Evolutionary conservation across 768 basidiomycete genomes (phyloP).

Genomic region (Rickenella mellea): DNA sequence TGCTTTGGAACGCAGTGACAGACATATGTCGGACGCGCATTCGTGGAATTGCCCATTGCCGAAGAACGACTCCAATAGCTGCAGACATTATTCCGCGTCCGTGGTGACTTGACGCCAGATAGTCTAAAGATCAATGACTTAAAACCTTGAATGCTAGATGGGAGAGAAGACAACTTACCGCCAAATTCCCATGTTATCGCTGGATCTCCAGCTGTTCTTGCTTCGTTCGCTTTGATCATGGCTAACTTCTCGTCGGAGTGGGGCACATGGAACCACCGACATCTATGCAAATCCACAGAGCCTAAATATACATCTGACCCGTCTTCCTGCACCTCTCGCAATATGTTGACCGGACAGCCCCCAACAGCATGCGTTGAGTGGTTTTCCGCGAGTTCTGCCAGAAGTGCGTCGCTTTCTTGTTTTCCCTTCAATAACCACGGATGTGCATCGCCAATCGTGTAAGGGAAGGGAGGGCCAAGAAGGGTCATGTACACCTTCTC

Average conservation of each 20-base stretch:
- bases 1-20: constrained; percentile 37
- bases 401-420: too few species aligned
- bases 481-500: constrained; percentile 34
- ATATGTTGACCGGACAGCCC: constrained; percentile 35
- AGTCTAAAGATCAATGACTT: too few species aligned
- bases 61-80: constrained; percentile 43
- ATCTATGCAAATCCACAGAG: constrained; percentile 25
- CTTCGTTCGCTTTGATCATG: constrained; percentile 30
- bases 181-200: constrained; percentile 53
- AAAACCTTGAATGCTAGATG: too few species aligned
- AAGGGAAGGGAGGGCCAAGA: constrained; percentile 43
- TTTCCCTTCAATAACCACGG: too few species aligned
- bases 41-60: constrained; percentile 52
- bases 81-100: constrained; percentile 66
- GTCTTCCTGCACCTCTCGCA: constrained; percentile 49
- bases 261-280: constrained; percentile 19
- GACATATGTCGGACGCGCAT: constrained; percentile 46
- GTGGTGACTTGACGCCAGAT: constrained; percentile 49
- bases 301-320: constrained; percentile 48
- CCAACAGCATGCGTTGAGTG: too few species aligned
- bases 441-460: constrained; percentile 30
- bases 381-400: too few species aligned
- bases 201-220: constrained; percentile 36
- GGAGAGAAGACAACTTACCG: constrained; percentile 26
- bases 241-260: constrained; percentile 28